Conservation (phyloP, 805 yeast species). For the Cyberlindnera mycetangii region DNA sequence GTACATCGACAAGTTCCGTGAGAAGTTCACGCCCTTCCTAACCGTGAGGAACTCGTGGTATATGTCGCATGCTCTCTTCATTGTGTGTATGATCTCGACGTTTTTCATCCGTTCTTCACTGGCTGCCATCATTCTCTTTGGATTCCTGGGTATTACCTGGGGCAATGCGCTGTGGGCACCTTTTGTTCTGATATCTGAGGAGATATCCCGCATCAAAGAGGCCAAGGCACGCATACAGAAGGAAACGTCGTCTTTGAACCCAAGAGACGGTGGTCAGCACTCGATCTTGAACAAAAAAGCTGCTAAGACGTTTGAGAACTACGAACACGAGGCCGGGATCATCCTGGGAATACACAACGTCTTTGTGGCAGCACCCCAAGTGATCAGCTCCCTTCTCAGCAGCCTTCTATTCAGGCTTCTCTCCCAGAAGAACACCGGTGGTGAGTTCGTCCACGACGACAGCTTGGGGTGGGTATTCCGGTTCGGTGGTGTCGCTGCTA, state of each 20-base stretch:
- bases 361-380: slow-evolving; percentile 57
- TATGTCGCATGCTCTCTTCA: slow-evolving; percentile 47
- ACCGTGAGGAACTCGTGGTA: slow-evolving; percentile 48
- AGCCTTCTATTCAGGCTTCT: slow-evolving; percentile 43
- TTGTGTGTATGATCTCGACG: slow-evolving; percentile 45
- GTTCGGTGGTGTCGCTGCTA: slow-evolving; percentile 49
- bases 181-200: slow-evolving; percentile 58
- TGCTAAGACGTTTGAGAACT: slow-evolving; percentile 32
- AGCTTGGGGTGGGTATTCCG: slow-evolving; percentile 57
- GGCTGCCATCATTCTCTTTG: slow-evolving; percentile 47
- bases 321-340: slow-evolving; percentile 55
- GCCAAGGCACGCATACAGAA: slow-evolving; percentile 34
- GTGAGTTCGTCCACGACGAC: slow-evolving; percentile 34
- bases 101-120: slow-evolving; percentile 40
- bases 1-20: slow-evolving; percentile 13
- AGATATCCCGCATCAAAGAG: slow-evolving; percentile 49
- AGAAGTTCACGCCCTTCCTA: slow-evolving; percentile 18
- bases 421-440: slow-evolving; percentile 23
- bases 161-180: slow-evolving; percentile 68
- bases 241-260: slow-evolving; percentile 1
- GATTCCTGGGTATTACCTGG: slow-evolving; percentile 59
- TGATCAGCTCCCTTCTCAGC: slow-evolving; percentile 46
- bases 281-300: slow-evolving; percentile 19
- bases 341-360: slow-evolving; percentile 56
- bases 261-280: background rate